A percentile compares a stretch with the other conserved stretches of the same genome.
These are phyloP conservation scores for Daldinia vernicosa DNA, from an alignment of 495 filamentous ascomycete species.

Conservation along the genomic window DNA sequence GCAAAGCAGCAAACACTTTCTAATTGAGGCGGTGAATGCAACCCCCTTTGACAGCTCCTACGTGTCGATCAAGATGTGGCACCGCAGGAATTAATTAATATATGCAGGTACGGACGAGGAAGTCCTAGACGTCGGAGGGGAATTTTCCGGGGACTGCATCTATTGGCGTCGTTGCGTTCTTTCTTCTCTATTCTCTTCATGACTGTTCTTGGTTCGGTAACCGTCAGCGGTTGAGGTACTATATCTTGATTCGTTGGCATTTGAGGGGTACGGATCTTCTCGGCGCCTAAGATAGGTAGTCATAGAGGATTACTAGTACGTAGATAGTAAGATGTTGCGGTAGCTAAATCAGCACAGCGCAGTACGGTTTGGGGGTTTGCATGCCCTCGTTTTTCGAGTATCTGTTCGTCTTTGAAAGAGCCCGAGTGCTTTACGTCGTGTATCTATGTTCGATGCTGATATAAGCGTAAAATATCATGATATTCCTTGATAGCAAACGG, in stretches of 20 bases:
- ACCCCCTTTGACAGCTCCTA: constrained; percentile 29
- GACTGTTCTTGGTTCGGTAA: constrained; percentile 6
- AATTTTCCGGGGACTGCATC: constrained; percentile 11
- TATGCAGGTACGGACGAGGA: constrained; percentile 38
- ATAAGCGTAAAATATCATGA: too few relatives aligned
- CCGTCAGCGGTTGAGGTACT: constrained; percentile 11
- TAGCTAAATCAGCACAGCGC: not conserved
- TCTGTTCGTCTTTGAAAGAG: too few relatives aligned
- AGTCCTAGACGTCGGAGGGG: not conserved
- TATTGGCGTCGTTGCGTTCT: constrained; percentile 26
- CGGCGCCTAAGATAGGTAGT: constrained; percentile 3
- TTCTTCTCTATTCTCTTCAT: constrained; percentile 1
- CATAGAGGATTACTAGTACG: not conserved
- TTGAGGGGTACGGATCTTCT: constrained; percentile 9
- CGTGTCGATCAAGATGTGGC: constrained; percentile 39
- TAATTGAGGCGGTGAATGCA: constrained; percentile 35
- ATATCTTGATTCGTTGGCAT: constrained; percentile 9
- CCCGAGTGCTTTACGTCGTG: too few relatives aligned
- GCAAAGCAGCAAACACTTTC: constrained; percentile 20
- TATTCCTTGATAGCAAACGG: too few relatives aligned
- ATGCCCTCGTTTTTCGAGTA: not conserved
- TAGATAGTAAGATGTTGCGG: constrained; percentile 5
- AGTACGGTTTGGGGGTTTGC: not conserved
- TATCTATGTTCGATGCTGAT: too few relatives aligned
- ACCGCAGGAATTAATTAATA: constrained; percentile 31